These are phyloP conservation scores for Sisymbrium irio DNA, from an alignment of 345 rosid species.

Conservation along the genomic window DNA sequence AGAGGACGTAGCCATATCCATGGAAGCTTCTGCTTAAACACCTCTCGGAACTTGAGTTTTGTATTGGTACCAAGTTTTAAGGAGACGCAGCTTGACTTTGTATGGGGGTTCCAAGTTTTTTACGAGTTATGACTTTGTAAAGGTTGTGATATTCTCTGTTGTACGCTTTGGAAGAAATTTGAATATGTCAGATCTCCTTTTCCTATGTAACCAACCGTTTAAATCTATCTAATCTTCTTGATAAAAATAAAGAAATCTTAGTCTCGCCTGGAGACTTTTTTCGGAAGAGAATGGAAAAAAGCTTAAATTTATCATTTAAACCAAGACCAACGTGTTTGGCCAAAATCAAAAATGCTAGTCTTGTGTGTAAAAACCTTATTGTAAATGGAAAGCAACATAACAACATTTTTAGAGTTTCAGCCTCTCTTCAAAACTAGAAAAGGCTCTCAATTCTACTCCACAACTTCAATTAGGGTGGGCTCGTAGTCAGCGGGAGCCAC, in stretches of 20 bases:
- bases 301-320: background rate
- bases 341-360: background rate
- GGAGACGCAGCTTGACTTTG: conserved; percentile 20
- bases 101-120: conserved; percentile 6
- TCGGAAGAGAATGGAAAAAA: background rate
- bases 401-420: background rate
- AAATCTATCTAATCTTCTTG: background rate
- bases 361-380: conserved; percentile 2
- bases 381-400: conserved; percentile 15
- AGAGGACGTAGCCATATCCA: conserved; percentile 28
- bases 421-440: conserved; percentile 9
- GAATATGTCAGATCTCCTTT: background rate
- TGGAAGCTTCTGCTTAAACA: conserved; percentile 26
- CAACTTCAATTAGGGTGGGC: conserved; percentile 77
- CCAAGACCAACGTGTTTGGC: background rate
- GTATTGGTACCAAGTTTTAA: conserved; percentile 24
- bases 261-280: background rate
- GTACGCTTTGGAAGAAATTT: conserved; percentile 15
- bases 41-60: conserved; percentile 19
- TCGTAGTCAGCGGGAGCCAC: conserved; percentile 85
- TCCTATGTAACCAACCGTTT: background rate
- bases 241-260: background rate
- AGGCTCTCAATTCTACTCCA: conserved; percentile 38
- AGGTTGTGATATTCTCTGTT: conserved; percentile 16
- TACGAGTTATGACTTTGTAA: conserved; percentile 27